Percentiles rank a stretch among this genome's conserved stretches.
Conservation (phyloP, 805 yeast species). For the Suhomyces sp. region DNA sequence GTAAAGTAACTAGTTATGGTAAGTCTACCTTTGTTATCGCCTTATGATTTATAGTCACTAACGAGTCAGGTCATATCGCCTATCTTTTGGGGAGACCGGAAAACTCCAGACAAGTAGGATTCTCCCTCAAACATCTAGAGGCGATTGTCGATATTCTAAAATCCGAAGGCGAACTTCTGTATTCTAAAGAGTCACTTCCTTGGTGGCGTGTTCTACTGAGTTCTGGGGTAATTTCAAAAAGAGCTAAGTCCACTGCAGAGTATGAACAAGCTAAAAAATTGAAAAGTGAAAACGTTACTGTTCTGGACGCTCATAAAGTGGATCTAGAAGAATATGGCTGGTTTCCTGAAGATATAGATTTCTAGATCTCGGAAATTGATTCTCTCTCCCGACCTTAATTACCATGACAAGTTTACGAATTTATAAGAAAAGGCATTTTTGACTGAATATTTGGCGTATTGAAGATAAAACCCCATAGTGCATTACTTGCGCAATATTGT, state of each 20-base stretch:
- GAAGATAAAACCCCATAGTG: background rate
- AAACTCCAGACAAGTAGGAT: constrained; percentile 74
- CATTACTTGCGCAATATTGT: background rate
- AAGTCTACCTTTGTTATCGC: constrained; percentile 12
- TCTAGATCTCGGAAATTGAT: background rate
- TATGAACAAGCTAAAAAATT: constrained; percentile 45
- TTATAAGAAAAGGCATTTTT: background rate
- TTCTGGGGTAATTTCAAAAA: constrained; percentile 58
- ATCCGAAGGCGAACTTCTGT: constrained; percentile 10
- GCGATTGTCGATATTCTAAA: constrained; percentile 21
- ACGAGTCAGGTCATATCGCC: constrained; percentile 61
- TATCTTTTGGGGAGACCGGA: constrained; percentile 57
- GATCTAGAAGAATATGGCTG: constrained; percentile 55
- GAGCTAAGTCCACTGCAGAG: constrained; percentile 43
- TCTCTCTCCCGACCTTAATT: background rate
- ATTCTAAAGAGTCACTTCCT: constrained; percentile 44
- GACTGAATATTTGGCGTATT: no score
- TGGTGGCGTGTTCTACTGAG: constrained; percentile 80
- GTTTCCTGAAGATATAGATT: constrained; percentile 56
- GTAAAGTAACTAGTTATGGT: constrained; percentile 69
- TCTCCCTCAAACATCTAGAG: constrained; percentile 52
- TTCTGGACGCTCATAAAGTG: constrained; percentile 35
- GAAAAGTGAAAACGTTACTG: constrained; percentile 45
- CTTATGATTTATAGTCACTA: background rate
- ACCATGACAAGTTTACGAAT: background rate